Conservation (phyloP, 2,329 filamentous ascomycete species). For the Thermothelomyces thermophilus region DNA sequence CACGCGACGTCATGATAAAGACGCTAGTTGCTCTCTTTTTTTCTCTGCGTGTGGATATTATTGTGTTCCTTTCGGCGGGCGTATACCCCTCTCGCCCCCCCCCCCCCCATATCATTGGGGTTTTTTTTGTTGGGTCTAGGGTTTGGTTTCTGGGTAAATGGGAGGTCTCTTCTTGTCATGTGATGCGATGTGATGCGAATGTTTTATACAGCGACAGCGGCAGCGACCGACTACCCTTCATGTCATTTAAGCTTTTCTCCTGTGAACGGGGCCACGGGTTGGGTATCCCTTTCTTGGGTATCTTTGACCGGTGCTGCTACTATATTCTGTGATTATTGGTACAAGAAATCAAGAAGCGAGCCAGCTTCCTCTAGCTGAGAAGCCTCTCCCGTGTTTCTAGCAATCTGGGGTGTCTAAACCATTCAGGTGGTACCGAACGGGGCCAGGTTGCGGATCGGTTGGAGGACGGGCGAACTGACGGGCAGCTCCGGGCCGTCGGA, state of each 20-base stretch:
- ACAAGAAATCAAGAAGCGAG: no score
- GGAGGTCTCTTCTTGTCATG: neutral
- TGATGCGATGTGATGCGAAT: neutral
- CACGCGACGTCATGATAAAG: slow-evolving; percentile 38
- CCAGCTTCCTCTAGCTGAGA: no score
- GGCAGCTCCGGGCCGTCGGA: no score
- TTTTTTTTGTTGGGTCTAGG: neutral
- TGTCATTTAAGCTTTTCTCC: slow-evolving; percentile 1
- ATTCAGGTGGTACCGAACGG: no score
- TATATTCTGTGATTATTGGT: no score
- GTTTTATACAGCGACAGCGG: neutral
- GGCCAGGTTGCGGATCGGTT: no score
- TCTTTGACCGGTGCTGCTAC: no score
- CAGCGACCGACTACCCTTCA: neutral
- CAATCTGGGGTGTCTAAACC: neutral
- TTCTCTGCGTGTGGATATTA: neutral
- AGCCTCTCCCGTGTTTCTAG: no score
- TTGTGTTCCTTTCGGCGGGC: slow-evolving; percentile 3
- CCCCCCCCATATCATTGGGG: neutral
- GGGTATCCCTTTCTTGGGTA: no score
- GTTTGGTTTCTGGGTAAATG: neutral
- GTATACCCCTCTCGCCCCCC: neutral
- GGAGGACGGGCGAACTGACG: no score
- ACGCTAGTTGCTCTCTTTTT: neutral
- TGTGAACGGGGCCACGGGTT: neutral